Evolutionary conservation across 1,284 basidiomycete species (phyloP).

Genomic region (Leccinum subrobustum): DNA sequence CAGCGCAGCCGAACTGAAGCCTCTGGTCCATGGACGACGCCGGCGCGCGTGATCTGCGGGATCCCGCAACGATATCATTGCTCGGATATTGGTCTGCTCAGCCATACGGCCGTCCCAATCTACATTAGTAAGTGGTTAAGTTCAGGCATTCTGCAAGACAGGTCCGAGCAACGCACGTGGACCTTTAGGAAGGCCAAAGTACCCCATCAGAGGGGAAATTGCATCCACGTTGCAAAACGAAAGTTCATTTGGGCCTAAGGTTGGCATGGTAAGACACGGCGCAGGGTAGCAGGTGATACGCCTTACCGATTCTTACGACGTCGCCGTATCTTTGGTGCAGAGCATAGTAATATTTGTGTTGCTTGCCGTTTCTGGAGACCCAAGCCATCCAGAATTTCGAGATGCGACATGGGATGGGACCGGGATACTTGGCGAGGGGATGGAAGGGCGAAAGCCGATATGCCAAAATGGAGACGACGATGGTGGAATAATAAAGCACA

Average conservation of each 20-base stretch:
- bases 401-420: slow-evolving; percentile 33
- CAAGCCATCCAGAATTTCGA: slow-evolving; percentile 39
- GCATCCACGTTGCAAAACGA: slow-evolving; percentile 45
- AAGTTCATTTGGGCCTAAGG: slow-evolving; percentile 52
- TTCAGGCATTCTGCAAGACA: background rate
- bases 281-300: background rate
- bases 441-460: slow-evolving; percentile 38
- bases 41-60: slow-evolving; percentile 43
- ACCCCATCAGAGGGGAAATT: slow-evolving; percentile 45
- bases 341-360: slow-evolving; percentile 34
- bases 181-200: slow-evolving; percentile 49
- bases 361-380: slow-evolving; percentile 33
- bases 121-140: slow-evolving; percentile 14
- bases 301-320: slow-evolving; percentile 37
- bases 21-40: slow-evolving; percentile 53
- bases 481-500: slow-evolving; percentile 30
- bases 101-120: slow-evolving; percentile 37
- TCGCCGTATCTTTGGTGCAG: slow-evolving; percentile 37
- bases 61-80: slow-evolving; percentile 36
- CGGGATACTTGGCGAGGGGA: slow-evolving; percentile 35
- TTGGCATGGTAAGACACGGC: slow-evolving; percentile 2
- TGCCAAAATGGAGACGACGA: slow-evolving; percentile 30
- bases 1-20: slow-evolving; percentile 47
- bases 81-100: slow-evolving; percentile 28
- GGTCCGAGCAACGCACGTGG: slow-evolving; percentile 39